These are phyloP conservation scores for Tilletiopsis washingtonensis DNA, from an alignment of 1,284 basidiomycete species.

Conservation along the genomic window DNA sequence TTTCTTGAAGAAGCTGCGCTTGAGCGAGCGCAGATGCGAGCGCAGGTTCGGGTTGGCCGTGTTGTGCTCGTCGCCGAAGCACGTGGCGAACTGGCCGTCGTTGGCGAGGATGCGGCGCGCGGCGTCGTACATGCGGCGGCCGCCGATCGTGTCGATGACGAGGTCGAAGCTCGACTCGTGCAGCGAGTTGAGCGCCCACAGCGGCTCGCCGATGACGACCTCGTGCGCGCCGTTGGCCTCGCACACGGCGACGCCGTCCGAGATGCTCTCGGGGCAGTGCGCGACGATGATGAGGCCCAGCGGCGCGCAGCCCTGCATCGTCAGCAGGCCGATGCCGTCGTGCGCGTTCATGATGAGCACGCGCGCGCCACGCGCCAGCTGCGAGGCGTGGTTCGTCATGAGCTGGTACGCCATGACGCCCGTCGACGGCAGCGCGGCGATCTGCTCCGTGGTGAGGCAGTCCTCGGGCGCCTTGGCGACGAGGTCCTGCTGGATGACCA, in stretches of 20 bases:
- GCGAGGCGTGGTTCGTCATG: constrained; percentile 45
- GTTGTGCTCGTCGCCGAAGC: constrained; percentile 44
- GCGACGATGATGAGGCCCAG: constrained; percentile 49
- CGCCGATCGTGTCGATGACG: constrained; percentile 45
- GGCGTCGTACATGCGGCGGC: constrained; percentile 48
- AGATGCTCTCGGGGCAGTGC: constrained; percentile 45
- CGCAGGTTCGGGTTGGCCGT: constrained; percentile 40
- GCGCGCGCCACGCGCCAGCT: constrained; percentile 44
- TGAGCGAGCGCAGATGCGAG: constrained; percentile 44
- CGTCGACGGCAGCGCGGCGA: constrained; percentile 48
- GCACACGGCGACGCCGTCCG: constrained; percentile 45
- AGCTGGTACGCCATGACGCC: constrained; percentile 48
- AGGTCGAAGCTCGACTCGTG: constrained; percentile 49
- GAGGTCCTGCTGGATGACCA: constrained; percentile 46
- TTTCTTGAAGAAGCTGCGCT: constrained; percentile 49
- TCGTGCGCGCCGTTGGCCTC: constrained; percentile 49
- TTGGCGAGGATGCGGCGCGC: constrained; percentile 47
- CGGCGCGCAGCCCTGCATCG: constrained; percentile 47
- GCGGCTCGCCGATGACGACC: constrained; percentile 48
- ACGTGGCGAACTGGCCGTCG: constrained; percentile 46
- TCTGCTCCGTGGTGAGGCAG: constrained; percentile 46
- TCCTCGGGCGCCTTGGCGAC: constrained; percentile 48
- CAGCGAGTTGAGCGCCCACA: constrained; percentile 48
- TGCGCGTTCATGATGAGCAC: constrained; percentile 50
- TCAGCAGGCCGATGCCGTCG: constrained; percentile 48